Percentiles rank a stretch among this genome's conserved stretches.
phyloP scores from a whole-genome alignment of 2,329 filamentous ascomycete genomes.

The Penicillium brevicompactum region DNA sequence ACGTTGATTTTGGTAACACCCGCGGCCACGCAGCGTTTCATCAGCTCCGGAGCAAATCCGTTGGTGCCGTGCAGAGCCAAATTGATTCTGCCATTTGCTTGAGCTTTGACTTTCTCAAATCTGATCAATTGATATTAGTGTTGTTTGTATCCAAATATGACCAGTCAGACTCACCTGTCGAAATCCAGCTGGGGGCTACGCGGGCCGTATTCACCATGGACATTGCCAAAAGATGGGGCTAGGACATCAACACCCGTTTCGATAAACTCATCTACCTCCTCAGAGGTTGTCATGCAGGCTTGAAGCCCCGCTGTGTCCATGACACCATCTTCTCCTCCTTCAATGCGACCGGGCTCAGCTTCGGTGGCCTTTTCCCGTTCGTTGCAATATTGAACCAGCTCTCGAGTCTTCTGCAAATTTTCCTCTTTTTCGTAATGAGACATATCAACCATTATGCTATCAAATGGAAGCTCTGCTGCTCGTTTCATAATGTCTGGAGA shows the following conservation, averaged over 20 bases:
- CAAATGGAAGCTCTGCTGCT: conserved; percentile 64
- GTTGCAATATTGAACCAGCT: conserved; percentile 66
- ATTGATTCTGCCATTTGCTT: conserved; percentile 52
- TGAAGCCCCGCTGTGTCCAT: conserved; percentile 66
- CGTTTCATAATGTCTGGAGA: conserved; percentile 63
- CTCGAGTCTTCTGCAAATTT: conserved; percentile 65
- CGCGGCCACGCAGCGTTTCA: conserved; percentile 55
- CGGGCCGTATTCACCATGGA: conserved; percentile 72
- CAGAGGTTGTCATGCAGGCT: conserved; percentile 66
- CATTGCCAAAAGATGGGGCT: conserved; percentile 75
- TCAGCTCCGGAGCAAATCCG: conserved; percentile 57
- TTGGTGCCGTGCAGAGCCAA: conserved; percentile 63
- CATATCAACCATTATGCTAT: conserved; percentile 79
- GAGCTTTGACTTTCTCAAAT: conserved; percentile 48
- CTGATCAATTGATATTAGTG: conserved; percentile 46
- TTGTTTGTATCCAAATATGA: conserved; percentile 20
- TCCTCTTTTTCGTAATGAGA: conserved; percentile 70
- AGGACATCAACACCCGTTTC: conserved; percentile 72
- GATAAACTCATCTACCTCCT: conserved; percentile 71
- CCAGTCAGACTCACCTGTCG: conserved; percentile 44
- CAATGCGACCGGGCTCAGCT: conserved; percentile 71
- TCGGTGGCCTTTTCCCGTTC: conserved; percentile 68
- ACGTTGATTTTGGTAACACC: conserved; percentile 62
- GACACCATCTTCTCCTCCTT: conserved; percentile 74
- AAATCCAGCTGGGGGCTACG: conserved; percentile 65